phyloP scores from a whole-genome alignment of 208 protist genomes.

The Naegleria fowleri region DNA sequence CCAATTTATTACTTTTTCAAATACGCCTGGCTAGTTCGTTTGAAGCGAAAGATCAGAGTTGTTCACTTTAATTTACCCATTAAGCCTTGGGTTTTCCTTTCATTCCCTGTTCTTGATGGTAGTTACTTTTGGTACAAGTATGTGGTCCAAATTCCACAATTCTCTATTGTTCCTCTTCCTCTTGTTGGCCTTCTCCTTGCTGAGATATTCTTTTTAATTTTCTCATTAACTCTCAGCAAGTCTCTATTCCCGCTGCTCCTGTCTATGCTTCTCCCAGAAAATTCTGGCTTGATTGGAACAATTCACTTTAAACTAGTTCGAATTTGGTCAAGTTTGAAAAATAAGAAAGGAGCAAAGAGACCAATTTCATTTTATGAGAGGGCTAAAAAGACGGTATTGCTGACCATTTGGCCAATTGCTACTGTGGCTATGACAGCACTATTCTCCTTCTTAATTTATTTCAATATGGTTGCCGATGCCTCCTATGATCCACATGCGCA shows the following conservation, averaged over 20 bases:
- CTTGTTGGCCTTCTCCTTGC: not conserved
- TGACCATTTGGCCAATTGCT: not conserved
- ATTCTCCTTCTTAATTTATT: not conserved
- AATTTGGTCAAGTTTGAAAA: not conserved
- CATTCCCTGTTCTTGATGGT: not conserved
- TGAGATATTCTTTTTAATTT: not conserved
- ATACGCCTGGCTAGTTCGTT: not conserved
- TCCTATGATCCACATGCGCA: not conserved
- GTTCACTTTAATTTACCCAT: not conserved
- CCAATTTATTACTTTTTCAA: not conserved
- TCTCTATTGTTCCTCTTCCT: not conserved
- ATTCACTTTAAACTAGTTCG: not conserved
- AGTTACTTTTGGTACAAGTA: not conserved
- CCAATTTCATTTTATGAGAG: not conserved
- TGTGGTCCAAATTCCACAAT: not conserved
- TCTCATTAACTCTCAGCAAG: not conserved
- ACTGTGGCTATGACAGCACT: not conserved
- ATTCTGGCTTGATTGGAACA: not conserved
- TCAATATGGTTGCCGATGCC: not conserved
- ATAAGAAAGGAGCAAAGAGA: not conserved
- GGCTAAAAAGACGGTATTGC: not conserved
- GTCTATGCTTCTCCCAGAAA: not conserved
- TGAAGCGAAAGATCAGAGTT: not conserved
- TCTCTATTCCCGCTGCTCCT: not conserved
- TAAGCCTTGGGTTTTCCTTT: not conserved